These are phyloP conservation scores for Dichotomopilus funicola DNA, from an alignment of 2,329 filamentous ascomycete species.

Conservation along the genomic window DNA sequence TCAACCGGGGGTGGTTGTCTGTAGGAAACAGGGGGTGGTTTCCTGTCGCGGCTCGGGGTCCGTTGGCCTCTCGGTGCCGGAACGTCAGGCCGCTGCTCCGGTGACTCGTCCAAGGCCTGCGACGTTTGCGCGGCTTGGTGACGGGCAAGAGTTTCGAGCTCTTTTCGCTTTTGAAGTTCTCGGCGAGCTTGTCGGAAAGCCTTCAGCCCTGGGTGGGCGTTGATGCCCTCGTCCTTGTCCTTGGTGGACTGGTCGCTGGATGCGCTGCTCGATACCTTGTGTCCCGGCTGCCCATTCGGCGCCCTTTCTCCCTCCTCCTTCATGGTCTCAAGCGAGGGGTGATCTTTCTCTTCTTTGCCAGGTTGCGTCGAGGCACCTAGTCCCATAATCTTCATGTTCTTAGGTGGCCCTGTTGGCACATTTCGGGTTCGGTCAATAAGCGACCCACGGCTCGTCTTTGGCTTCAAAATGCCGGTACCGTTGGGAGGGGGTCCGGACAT, in stretches of 20 bases:
- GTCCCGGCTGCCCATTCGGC: not conserved
- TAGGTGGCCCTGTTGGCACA: constrained; percentile 41
- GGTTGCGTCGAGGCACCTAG: constrained; percentile 41
- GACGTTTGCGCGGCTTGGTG: constrained; percentile 27
- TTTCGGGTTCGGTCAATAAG: constrained; percentile 41
- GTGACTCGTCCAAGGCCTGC: constrained; percentile 18
- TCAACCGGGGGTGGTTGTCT: constrained; percentile 39
- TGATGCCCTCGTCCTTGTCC: constrained; percentile 31
- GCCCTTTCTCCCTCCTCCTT: constrained; percentile 22
- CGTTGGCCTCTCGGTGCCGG: constrained; percentile 23
- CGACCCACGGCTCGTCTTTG: constrained; percentile 63
- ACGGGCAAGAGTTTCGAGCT: constrained; percentile 42
- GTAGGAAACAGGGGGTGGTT: constrained; percentile 40
- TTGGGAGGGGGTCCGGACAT: constrained; percentile 19
- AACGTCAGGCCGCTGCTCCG: constrained; percentile 8
- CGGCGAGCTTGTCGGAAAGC: constrained; percentile 53
- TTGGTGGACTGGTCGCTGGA: constrained; percentile 12
- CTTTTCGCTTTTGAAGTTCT: constrained; percentile 51
- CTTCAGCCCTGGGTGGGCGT: constrained; percentile 44
- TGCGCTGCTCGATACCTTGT: constrained; percentile 13
- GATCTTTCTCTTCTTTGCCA: constrained; percentile 33
- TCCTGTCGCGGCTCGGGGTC: constrained; percentile 39
- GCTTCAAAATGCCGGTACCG: constrained; percentile 50
- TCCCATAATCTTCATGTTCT: constrained; percentile 56
- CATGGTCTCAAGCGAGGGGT: constrained; percentile 21